phyloP scores from a whole-genome alignment of 805 yeast species.

The Kodamaea sagamina region DNA sequence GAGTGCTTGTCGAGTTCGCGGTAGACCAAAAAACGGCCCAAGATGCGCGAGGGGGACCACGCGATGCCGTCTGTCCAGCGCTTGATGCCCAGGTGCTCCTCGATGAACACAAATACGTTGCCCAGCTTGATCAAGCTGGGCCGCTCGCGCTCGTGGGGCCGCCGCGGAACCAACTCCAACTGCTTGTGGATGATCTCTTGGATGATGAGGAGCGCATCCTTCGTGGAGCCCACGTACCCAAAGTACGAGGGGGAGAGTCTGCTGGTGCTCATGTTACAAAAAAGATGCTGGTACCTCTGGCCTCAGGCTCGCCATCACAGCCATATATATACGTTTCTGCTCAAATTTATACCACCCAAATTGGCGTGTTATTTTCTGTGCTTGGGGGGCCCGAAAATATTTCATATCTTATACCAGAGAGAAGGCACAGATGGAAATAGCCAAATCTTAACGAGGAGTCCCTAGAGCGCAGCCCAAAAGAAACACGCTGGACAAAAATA shows the following conservation, averaged over 20 bases:
- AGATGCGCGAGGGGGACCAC: constrained; percentile 90
- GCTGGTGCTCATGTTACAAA: constrained; percentile 3
- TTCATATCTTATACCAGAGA: constrained; percentile 9
- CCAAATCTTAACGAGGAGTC: constrained; percentile 4
- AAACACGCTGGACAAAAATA: constrained; percentile 2
- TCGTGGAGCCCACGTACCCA: constrained; percentile 79
- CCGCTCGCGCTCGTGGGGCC: constrained; percentile 84
- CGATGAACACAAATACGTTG: constrained; percentile 80
- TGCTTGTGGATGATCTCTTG: constrained; percentile 73
- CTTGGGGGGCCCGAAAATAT: constrained; percentile 7
- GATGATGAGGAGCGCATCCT: constrained; percentile 77
- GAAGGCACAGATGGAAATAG: constrained; percentile 8
- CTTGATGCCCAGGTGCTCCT: constrained; percentile 78
- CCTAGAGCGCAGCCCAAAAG: too few relatives aligned
- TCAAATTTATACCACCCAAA: constrained; percentile 2
- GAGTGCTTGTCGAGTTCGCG: constrained; percentile 57
- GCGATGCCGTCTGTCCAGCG: constrained; percentile 97
- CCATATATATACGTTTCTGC: constrained; percentile 8
- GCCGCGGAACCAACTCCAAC: constrained; percentile 63
- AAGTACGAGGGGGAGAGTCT: constrained; percentile 55
- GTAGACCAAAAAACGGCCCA: constrained; percentile 83
- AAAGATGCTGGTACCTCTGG: background rate
- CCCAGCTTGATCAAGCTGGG: constrained; percentile 68
- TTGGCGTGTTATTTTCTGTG: constrained; percentile 3
- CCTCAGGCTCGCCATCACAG: constrained; percentile 1